Conservation (phyloP, 1,284 basidiomycete species). For the Tilletiaria anomala region DNA sequence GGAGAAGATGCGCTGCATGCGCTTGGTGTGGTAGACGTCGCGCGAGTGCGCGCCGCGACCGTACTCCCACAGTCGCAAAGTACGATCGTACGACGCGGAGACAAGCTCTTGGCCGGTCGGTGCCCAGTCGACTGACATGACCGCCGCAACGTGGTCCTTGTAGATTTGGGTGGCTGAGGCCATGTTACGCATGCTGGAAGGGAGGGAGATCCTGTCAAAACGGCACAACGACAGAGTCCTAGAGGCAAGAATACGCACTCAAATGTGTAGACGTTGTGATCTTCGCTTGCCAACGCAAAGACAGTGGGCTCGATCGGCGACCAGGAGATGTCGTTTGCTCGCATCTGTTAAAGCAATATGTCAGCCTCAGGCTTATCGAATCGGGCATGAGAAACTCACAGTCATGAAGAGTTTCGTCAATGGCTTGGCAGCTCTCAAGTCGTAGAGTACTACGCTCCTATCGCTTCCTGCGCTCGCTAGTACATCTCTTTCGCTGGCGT, state of each 20-base stretch:
- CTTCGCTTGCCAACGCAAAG: slow-evolving; percentile 83
- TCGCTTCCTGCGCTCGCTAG: slow-evolving; percentile 86
- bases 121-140: slow-evolving; percentile 45
- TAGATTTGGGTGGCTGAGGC: slow-evolving; percentile 77
- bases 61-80: slow-evolving; percentile 81
- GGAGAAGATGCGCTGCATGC: slow-evolving; percentile 73
- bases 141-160: slow-evolving; percentile 91
- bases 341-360: slow-evolving; percentile 31
- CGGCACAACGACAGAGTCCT: background rate
- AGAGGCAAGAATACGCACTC: slow-evolving; percentile 43
- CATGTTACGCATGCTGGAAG: slow-evolving; percentile 56
- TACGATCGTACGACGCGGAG: slow-evolving; percentile 89
- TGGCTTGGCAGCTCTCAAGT: slow-evolving; percentile 87
- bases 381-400: slow-evolving; percentile 42
- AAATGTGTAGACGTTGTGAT: slow-evolving; percentile 96
- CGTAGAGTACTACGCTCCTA: slow-evolving; percentile 87
- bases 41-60: slow-evolving; percentile 60
- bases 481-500: slow-evolving; percentile 80
- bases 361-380: background rate
- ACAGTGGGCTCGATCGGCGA: slow-evolving; percentile 87
- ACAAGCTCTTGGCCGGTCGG: slow-evolving; percentile 94
- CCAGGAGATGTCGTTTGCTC: slow-evolving; percentile 74
- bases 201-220: background rate
- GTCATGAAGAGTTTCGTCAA: slow-evolving; percentile 80
- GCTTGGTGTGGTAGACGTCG: slow-evolving; percentile 94